Evolutionary conservation across 2,329 filamentous ascomycete genomes (phyloP).

Genomic region (Calonectria fujianensis): DNA sequence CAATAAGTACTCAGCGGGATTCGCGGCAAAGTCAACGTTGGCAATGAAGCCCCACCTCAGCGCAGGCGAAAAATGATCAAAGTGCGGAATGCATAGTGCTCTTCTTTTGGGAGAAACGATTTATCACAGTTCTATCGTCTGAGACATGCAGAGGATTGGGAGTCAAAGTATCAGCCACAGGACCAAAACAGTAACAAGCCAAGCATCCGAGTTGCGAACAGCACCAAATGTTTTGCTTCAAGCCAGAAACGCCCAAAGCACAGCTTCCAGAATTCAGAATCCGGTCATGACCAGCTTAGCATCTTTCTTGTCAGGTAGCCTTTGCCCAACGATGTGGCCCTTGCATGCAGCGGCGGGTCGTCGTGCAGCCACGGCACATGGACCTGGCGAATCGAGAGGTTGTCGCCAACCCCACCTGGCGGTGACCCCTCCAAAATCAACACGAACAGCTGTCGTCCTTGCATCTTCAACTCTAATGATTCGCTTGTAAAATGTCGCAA

Average conservation of each 20-base stretch:
- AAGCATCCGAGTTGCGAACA: background rate
- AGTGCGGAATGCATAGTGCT: background rate
- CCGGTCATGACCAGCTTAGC: background rate
- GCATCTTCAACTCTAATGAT: background rate
- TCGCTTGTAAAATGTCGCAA: background rate
- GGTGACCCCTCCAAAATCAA: background rate
- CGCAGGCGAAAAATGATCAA: conserved; percentile 4
- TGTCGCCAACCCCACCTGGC: background rate
- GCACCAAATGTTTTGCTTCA: background rate
- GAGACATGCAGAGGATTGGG: background rate
- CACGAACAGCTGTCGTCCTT: background rate
- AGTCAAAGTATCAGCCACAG: background rate
- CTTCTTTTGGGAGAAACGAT: background rate
- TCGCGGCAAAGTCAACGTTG: background rate
- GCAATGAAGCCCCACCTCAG: background rate
- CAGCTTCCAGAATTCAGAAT: background rate
- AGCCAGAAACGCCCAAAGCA: background rate
- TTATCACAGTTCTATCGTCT: background rate
- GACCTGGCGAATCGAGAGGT: background rate
- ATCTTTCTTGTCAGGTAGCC: background rate
- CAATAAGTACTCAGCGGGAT: background rate
- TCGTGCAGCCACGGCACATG: background rate
- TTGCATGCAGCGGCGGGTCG: background rate
- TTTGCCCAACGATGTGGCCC: background rate
- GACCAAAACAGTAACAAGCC: background rate